Evolutionary conservation across 2,329 filamentous ascomycete species (phyloP).

Genomic region (Penicillium decumbens): DNA sequence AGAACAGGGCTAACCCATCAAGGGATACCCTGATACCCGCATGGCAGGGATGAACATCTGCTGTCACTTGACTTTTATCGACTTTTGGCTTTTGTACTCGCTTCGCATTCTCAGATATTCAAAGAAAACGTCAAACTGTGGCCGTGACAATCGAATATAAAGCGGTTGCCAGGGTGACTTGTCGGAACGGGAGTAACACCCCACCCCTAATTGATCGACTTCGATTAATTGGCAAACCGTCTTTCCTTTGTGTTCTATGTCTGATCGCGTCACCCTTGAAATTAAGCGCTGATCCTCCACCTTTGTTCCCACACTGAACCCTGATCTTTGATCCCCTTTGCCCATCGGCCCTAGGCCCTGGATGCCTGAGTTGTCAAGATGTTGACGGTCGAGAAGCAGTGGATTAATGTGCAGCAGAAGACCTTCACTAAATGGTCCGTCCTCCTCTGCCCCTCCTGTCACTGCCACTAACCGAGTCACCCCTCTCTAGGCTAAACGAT

Average conservation of each 20-base stretch:
- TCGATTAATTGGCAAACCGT: constrained; percentile 1
- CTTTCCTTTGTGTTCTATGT: neutral
- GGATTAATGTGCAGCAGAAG: constrained; percentile 85
- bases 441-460: neutral
- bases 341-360: constrained; percentile 24
- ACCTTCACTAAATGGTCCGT: constrained; percentile 94
- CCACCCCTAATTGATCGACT: constrained; percentile 7
- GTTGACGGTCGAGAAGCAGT: constrained; percentile 57
- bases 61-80: neutral
- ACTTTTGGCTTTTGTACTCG: neutral
- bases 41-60: neutral
- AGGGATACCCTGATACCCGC: neutral
- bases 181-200: constrained; percentile 8
- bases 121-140: neutral
- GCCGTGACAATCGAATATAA: neutral
- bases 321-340: constrained; percentile 10
- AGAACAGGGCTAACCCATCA: neutral
- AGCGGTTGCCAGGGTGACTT: constrained; percentile 15
- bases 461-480: neutral
- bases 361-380: constrained; percentile 34
- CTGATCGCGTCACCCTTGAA: neutral
- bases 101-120: neutral
- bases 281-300: constrained; percentile 6
- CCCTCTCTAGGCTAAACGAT: constrained; percentile 73
- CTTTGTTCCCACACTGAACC: constrained; percentile 2